These are phyloP conservation scores for Angophora floribunda DNA, from an alignment of 345 rosid genomes.

Conservation along the genomic window DNA sequence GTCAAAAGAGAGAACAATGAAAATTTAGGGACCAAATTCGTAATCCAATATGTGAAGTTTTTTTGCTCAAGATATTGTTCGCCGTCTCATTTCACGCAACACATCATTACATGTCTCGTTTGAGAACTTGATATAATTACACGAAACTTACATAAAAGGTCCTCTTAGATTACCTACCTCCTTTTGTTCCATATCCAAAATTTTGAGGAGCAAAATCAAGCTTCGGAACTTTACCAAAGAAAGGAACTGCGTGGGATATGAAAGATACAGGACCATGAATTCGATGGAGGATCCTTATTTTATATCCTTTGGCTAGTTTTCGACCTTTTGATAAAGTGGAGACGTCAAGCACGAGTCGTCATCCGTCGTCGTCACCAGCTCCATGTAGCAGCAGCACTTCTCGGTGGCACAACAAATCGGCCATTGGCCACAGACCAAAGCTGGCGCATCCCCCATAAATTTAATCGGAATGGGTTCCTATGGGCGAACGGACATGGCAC, in stretches of 20 bases:
- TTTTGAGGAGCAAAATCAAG: not conserved
- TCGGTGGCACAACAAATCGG: not conserved
- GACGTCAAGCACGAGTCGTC: not conserved
- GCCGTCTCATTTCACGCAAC: rapidly evolving
- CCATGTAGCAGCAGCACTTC: not conserved
- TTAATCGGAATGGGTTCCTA: not conserved
- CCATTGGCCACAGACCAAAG: not conserved
- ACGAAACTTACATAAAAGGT: not conserved
- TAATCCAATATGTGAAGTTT: no score
- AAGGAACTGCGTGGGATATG: not conserved
- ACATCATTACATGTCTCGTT: not conserved
- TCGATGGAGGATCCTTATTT: not conserved
- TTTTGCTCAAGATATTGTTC: not conserved
- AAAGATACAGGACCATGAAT: not conserved
- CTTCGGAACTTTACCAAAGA: not conserved
- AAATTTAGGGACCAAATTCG: not conserved
- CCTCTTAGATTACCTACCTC: not conserved
- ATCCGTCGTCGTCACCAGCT: not conserved
- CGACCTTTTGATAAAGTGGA: not conserved
- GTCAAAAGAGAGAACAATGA: not conserved
- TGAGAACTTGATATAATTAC: not conserved
- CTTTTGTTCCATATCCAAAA: not conserved
- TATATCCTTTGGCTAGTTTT: not conserved
- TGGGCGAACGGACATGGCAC: not conserved
- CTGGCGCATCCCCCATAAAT: not conserved